These are phyloP conservation scores for Globisporangium solare DNA, from an alignment of 352 stramenopile genomes.

Conservation along the genomic window DNA sequence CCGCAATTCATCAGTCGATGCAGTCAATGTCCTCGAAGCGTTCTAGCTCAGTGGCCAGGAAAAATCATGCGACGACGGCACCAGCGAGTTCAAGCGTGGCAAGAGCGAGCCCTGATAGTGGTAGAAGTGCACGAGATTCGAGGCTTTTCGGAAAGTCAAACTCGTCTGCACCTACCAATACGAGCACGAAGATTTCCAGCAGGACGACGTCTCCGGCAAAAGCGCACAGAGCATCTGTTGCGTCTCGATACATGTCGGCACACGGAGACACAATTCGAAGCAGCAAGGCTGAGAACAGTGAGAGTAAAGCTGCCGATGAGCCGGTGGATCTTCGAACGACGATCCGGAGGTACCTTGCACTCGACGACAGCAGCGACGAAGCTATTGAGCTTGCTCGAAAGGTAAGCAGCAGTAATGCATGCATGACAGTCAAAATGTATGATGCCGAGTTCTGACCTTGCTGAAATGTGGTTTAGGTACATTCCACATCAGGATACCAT, in stretches of 20 bases:
- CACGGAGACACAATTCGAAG: no score
- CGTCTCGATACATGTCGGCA: no score
- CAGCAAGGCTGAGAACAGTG: not conserved
- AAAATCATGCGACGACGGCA: no score
- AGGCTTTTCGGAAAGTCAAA: no score
- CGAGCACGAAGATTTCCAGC: no score
- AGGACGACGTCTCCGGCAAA: not conserved
- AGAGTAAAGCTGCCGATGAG: conserved; percentile 9
- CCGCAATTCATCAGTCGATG: conserved; percentile 18
- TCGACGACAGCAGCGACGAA: conserved; percentile 37
- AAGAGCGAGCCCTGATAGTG: no score
- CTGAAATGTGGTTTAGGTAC: conserved; percentile 19
- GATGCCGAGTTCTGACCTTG: not conserved
- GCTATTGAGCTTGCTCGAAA: conserved; percentile 32
- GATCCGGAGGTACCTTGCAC: conserved; percentile 37
- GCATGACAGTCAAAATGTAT: no score
- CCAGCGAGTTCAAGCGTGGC: no score
- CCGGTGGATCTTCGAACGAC: conserved; percentile 15
- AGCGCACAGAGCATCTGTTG: not conserved
- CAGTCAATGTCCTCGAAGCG: not conserved
- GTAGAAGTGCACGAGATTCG: no score
- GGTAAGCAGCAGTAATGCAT: conserved; percentile 8
- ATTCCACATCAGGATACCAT: conserved; percentile 37
- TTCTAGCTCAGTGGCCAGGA: no score
- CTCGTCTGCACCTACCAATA: not conserved